Evolutionary conservation across 495 filamentous ascomycete genomes (phyloP).

Genomic region (Choiromyces venosus): DNA sequence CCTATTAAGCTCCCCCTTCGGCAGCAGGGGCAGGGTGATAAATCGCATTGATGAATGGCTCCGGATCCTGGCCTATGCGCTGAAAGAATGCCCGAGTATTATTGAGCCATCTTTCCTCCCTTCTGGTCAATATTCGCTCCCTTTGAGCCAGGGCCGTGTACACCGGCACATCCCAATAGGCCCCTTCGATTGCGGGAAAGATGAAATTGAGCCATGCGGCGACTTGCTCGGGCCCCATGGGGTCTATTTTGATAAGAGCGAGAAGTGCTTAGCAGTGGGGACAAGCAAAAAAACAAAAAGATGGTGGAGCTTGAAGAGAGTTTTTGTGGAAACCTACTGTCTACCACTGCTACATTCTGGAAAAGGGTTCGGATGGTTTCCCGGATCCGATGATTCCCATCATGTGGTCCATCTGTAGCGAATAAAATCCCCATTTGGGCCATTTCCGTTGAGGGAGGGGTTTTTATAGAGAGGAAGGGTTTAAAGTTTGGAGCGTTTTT

Average conservation of each 20-base stretch:
- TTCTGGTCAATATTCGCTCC: too few relatives aligned
- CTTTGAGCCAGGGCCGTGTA: too few relatives aligned
- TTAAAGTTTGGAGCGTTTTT: background rate
- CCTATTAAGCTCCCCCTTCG: too few relatives aligned
- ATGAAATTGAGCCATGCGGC: background rate
- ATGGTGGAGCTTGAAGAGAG: background rate
- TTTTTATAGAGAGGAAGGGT: too few relatives aligned
- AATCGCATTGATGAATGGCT: too few relatives aligned
- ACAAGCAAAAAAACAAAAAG: background rate
- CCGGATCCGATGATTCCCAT: background rate
- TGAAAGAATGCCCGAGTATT: too few relatives aligned
- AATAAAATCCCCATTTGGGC: too few relatives aligned
- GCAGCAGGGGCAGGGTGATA: too few relatives aligned
- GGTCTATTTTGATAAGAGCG: background rate
- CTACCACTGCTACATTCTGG: background rate
- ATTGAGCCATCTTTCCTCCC: too few relatives aligned
- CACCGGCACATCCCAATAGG: background rate
- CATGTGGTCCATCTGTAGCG: too few relatives aligned
- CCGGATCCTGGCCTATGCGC: too few relatives aligned
- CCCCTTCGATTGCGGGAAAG: background rate
- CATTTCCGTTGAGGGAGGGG: too few relatives aligned
- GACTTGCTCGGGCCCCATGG: background rate
- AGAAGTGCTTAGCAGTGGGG: background rate
- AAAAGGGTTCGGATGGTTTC: background rate
- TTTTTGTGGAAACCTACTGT: background rate